Evolutionary conservation across 169 alveolate species (phyloP).

Genomic region (Ichthyophthirius multifiliis): DNA sequence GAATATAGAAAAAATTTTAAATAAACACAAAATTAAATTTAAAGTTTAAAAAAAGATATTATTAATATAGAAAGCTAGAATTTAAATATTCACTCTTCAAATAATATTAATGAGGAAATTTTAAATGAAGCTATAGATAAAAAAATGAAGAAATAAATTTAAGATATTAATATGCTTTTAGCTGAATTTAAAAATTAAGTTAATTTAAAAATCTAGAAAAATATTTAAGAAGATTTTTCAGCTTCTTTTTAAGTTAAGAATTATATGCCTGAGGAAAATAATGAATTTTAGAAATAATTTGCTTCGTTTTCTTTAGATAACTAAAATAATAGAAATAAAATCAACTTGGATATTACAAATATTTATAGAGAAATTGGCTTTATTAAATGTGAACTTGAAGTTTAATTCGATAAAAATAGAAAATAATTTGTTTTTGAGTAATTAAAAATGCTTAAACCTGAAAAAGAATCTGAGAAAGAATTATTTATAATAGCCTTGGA

Average conservation of each 20-base stretch:
- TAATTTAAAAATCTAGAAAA: no score
- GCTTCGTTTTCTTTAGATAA: no score
- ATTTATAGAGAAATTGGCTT: not conserved
- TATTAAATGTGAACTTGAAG: not conserved
- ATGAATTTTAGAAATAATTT: not conserved
- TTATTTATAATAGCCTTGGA: not conserved
- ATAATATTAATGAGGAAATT: not conserved
- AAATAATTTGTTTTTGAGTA: not conserved
- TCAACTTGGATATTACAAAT: not conserved
- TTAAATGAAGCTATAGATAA: no score
- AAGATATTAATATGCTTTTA: no score
- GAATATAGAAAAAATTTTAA: no score
- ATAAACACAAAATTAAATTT: no score
- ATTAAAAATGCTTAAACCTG: not conserved
- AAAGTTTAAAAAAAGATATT: no score
- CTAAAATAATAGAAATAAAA: no score
- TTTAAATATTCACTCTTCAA: not conserved
- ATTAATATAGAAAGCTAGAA: no score
- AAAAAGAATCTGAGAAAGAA: not conserved
- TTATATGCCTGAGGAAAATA: not conserved
- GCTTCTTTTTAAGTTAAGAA: not conserved
- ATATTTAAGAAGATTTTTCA: no score
- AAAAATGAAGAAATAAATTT: no score
- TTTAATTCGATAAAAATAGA: not conserved
- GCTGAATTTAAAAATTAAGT: no score